phyloP scores from a whole-genome alignment of 78 protist genomes.

The Chrysochromulina parva region DNA sequence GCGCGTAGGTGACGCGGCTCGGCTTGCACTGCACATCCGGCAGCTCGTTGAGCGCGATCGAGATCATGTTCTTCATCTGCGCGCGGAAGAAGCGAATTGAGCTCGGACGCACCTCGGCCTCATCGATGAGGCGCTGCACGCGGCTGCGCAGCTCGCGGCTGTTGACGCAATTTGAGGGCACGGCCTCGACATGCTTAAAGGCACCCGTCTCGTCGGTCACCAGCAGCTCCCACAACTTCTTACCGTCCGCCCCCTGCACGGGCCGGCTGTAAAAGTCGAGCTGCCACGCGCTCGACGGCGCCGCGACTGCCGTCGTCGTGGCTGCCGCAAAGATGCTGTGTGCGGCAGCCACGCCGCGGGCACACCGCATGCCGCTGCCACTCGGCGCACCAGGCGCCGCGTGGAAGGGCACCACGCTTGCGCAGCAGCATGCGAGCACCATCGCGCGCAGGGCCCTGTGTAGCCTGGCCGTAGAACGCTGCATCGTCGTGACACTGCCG shows the following conservation, averaged over 20 bases:
- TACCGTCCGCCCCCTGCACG: not conserved
- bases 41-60: not conserved
- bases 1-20: not conserved
- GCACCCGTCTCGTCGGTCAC: not conserved
- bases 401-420: no score
- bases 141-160: constrained; percentile 30
- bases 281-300: not conserved
- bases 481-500: no score
- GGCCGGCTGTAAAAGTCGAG: constrained; percentile 18
- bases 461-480: no score
- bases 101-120: not conserved
- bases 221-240: constrained; percentile 35
- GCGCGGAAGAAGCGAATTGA: not conserved
- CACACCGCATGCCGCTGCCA: no score
- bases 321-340: no score
- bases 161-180: constrained; percentile 13
- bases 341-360: no score
- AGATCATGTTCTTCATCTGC: constrained; percentile 21
- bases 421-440: no score
- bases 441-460: no score
- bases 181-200: not conserved
- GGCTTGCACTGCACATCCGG: not conserved
- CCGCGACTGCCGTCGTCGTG: no score
- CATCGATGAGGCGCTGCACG: not conserved
- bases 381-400: no score